These are phyloP conservation scores for Breynia disticha DNA, from an alignment of 441 rosid species.

Conservation along the genomic window DNA sequence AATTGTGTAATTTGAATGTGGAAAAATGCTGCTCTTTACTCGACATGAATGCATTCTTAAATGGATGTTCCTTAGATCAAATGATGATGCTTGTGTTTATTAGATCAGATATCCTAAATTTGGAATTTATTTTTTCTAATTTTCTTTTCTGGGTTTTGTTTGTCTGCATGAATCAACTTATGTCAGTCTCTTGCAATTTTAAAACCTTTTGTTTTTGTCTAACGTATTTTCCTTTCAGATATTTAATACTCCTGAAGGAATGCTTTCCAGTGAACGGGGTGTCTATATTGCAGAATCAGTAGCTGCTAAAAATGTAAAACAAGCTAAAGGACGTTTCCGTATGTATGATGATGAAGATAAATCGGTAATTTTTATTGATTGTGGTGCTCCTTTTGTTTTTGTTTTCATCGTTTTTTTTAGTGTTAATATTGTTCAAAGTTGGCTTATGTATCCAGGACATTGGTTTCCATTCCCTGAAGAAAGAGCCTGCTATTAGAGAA, in stretches of 20 bases:
- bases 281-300: conserved; percentile 80
- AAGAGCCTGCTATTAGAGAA: conserved; percentile 54
- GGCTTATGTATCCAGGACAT: conserved; percentile 32
- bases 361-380: conserved; percentile 33
- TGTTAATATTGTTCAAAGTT: conserved; percentile 7
- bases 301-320: conserved; percentile 60
- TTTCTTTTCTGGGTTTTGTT: no score
- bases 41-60: no score
- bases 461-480: conserved; percentile 48
- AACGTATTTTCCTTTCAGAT: conserved; percentile 29
- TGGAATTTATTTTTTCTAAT: no score
- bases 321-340: conserved; percentile 55
- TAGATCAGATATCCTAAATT: no score
- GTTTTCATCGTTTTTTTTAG: neutral
- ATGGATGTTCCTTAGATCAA: no score
- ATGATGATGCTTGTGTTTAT: no score
- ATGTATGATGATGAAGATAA: conserved; percentile 40
- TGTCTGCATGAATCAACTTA: no score
- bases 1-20: no score
- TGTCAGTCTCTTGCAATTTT: no score
- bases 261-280: conserved; percentile 87
- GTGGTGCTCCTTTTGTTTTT: conserved; percentile 1
- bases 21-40: no score
- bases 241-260: conserved; percentile 82
- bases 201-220: neutral